phyloP scores from a whole-genome alignment of 345 rosid species.

The Eutrema heterophyllum region DNA sequence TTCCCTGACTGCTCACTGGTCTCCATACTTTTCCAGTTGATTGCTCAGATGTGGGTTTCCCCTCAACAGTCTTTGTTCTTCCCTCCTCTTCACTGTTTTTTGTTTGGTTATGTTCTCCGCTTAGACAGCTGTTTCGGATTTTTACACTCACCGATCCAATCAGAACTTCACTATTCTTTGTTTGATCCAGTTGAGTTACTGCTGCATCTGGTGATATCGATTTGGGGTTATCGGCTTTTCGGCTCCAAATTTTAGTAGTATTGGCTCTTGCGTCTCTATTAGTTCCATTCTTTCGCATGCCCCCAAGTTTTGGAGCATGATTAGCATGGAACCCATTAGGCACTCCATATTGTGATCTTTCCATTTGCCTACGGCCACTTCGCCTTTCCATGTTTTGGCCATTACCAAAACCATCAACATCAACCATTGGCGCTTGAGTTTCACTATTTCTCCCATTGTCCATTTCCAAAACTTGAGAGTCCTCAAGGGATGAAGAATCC shows the following conservation, averaged over 20 bases:
- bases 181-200: slow-evolving; percentile 38
- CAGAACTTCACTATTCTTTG: slow-evolving; percentile 53
- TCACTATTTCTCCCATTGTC: slow-evolving; percentile 43
- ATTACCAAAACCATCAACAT: slow-evolving; percentile 28
- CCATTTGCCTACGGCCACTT: slow-evolving; percentile 37
- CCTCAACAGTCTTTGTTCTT: slow-evolving; percentile 34
- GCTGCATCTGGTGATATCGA: slow-evolving; percentile 39
- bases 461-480: slow-evolving; percentile 29
- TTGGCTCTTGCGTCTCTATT: slow-evolving; percentile 41
- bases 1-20: slow-evolving; percentile 36
- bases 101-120: slow-evolving; percentile 35
- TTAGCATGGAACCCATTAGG: slow-evolving; percentile 44
- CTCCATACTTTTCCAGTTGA: slow-evolving; percentile 34
- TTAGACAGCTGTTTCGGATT: slow-evolving; percentile 40
- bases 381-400: slow-evolving; percentile 36
- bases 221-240: slow-evolving; percentile 48
- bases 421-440: slow-evolving; percentile 36
- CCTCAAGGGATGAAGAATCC: slow-evolving; percentile 35
- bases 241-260: slow-evolving; percentile 72
- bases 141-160: slow-evolving; percentile 81
- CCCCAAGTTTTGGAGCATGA: slow-evolving; percentile 43
- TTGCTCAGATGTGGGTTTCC: slow-evolving; percentile 26
- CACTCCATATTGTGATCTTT: slow-evolving; percentile 43
- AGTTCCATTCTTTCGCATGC: slow-evolving; percentile 52
- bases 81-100: slow-evolving; percentile 36